Percentiles rank a stretch among this genome's conserved stretches.
These are phyloP conservation scores for Strigomonas culicis DNA, from an alignment of 208 protist genomes.

Conservation along the genomic window DNA sequence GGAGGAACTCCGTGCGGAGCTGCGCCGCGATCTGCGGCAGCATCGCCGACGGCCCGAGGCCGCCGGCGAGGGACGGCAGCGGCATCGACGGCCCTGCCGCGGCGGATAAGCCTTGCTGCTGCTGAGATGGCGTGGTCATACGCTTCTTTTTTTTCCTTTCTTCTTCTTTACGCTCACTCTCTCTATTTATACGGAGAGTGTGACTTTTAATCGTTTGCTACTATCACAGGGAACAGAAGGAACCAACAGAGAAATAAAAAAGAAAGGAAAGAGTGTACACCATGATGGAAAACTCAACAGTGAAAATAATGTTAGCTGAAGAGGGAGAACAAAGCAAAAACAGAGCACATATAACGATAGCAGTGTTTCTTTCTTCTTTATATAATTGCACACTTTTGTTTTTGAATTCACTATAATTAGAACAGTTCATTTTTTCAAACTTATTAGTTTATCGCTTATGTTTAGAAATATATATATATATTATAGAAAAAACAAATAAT, in stretches of 20 bases:
- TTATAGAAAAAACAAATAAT: slow-evolving; percentile 5
- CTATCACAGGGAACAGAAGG: not conserved
- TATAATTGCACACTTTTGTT: too few relatives aligned
- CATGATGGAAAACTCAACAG: too few relatives aligned
- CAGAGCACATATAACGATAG: too few relatives aligned
- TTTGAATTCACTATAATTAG: slow-evolving; percentile 12
- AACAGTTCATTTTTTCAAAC: not conserved
- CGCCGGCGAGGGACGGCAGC: not conserved
- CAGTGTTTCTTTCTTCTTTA: too few relatives aligned
- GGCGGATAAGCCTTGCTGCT: not conserved
- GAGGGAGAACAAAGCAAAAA: not conserved
- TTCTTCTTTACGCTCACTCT: too few relatives aligned
- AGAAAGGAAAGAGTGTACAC: not conserved
- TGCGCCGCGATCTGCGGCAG: slow-evolving; percentile 45
- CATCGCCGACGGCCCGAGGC: slow-evolving; percentile 5
- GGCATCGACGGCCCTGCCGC: not conserved
- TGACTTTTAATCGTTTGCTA: too few relatives aligned
- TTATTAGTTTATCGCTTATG: not conserved
- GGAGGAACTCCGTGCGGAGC: slow-evolving; percentile 61
- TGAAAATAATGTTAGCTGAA: too few relatives aligned
- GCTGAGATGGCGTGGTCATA: too few relatives aligned
- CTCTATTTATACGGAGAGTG: not conserved
- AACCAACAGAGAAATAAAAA: not conserved
- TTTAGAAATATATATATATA: not conserved
- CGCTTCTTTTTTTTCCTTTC: not conserved